Evolutionary conservation across 768 basidiomycete species (phyloP).

Genomic region (Galerina marginata): DNA sequence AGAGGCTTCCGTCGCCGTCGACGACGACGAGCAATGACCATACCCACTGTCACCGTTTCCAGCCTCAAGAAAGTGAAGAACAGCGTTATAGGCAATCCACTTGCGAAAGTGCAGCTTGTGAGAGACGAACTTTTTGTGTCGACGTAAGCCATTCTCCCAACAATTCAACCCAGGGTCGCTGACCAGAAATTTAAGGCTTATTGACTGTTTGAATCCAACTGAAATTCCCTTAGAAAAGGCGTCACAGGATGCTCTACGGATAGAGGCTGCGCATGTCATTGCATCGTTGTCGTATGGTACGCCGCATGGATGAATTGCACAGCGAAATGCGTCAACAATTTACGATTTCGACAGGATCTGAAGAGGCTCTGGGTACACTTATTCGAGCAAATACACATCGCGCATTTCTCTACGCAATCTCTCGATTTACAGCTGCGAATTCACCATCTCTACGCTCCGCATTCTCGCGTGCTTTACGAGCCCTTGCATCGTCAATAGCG

Average conservation of each 20-base stretch:
- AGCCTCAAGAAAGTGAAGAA: slow-evolving; percentile 76
- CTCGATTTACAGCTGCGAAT: slow-evolving; percentile 47
- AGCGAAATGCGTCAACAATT: neutral
- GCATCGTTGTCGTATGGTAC: slow-evolving; percentile 75
- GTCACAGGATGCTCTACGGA: slow-evolving; percentile 55
- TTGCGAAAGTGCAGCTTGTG: slow-evolving; percentile 66
- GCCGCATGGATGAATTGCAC: neutral
- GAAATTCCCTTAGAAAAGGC: slow-evolving; percentile 26
- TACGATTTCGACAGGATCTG: slow-evolving; percentile 51
- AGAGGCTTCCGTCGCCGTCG: neutral
- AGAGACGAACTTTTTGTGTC: slow-evolving; percentile 61
- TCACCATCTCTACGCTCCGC: slow-evolving; percentile 53
- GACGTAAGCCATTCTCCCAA: slow-evolving; percentile 43
- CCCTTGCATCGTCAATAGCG: slow-evolving; percentile 61
- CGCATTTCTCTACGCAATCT: slow-evolving; percentile 67
- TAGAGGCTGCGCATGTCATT: slow-evolving; percentile 78
- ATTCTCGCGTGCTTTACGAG: slow-evolving; percentile 66
- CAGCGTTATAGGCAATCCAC: slow-evolving; percentile 78
- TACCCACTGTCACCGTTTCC: slow-evolving; percentile 25
- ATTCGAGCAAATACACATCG: slow-evolving; percentile 62
- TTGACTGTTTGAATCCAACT: slow-evolving; percentile 58
- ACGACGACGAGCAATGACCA: slow-evolving; percentile 3
- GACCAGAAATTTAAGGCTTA: slow-evolving; percentile 34
- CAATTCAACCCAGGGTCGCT: slow-evolving; percentile 9
- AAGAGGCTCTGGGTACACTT: slow-evolving; percentile 61